Evolutionary conservation across 495 filamentous ascomycete genomes (phyloP).

Genomic region (Cercophora sp.): DNA sequence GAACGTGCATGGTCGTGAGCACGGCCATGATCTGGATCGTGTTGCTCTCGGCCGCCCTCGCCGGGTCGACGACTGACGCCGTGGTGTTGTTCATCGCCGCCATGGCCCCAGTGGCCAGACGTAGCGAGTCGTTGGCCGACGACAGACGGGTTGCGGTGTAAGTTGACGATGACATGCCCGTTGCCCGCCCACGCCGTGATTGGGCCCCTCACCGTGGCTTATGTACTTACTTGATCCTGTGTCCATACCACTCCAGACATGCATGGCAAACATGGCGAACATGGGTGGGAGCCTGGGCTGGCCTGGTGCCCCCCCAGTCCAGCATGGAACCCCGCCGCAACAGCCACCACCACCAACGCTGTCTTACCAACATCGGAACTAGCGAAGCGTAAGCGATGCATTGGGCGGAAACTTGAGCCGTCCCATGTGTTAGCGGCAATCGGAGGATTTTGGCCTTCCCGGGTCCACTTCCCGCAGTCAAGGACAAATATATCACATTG

Average conservation of each 20-base stretch:
- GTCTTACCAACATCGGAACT: background rate
- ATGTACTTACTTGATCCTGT: background rate
- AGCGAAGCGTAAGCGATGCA: conserved; percentile 1
- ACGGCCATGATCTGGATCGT: background rate
- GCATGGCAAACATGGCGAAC: no score
- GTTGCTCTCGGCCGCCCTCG: background rate
- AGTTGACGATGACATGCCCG: background rate
- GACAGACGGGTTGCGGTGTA: background rate
- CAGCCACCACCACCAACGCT: background rate
- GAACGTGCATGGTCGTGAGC: background rate
- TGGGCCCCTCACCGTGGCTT: background rate
- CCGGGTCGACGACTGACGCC: background rate
- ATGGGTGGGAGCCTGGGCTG: no score
- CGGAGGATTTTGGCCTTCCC: background rate
- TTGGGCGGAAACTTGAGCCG: background rate
- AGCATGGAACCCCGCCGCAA: background rate
- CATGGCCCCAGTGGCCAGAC: background rate
- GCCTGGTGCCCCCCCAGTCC: no score
- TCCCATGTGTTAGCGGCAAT: background rate
- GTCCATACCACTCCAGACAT: background rate
- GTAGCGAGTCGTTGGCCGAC: background rate
- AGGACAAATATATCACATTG: conserved; percentile 5
- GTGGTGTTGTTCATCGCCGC: background rate
- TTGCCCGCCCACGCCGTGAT: background rate
- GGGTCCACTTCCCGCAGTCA: background rate